Conservation (phyloP, 805 yeast species). For the Metschnikowia bowlesiae region DNA sequence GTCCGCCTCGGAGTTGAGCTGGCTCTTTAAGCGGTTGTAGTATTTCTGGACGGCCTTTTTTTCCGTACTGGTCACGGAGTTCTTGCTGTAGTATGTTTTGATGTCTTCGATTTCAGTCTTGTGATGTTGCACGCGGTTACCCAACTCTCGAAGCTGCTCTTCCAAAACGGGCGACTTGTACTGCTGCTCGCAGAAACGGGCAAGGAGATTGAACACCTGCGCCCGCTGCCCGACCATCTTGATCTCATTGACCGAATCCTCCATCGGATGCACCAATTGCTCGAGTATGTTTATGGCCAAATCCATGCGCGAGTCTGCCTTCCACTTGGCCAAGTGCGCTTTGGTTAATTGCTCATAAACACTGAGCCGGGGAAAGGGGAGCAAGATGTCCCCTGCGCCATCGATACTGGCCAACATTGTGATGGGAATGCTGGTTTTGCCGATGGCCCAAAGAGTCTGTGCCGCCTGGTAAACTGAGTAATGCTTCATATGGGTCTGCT, state of each 20-base stretch:
- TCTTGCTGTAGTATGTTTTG: conserved; percentile 38
- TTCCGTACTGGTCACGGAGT: conserved; percentile 40
- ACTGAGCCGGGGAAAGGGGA: conserved; percentile 16
- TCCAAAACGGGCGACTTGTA: conserved; percentile 41
- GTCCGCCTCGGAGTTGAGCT: conserved; percentile 45
- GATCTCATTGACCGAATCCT: conserved; percentile 13
- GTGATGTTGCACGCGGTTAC: conserved; percentile 38
- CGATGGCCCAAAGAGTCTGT: conserved; percentile 59
- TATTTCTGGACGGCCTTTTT: conserved; percentile 51
- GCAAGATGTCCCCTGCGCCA: conserved; percentile 8
- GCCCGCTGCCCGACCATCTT: conserved; percentile 29
- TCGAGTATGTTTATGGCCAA: conserved; percentile 54
- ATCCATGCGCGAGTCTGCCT: conserved; percentile 65
- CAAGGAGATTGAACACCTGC: conserved; percentile 54
- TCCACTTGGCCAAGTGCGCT: conserved; percentile 62
- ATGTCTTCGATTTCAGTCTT: conserved; percentile 48
- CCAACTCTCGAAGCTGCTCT: conserved; percentile 41
- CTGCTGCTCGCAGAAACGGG: conserved; percentile 69
- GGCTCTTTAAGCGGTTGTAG: conserved; percentile 45
- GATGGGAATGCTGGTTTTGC: conserved; percentile 54
- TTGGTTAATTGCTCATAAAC: conserved; percentile 23
- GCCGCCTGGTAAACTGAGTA: conserved; percentile 44
- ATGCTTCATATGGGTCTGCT: conserved; percentile 9
- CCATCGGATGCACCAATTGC: conserved; percentile 51
- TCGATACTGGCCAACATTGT: conserved; percentile 39